Evolutionary conservation across 1,284 basidiomycete genomes (phyloP), one percentile per base, ranked within the genome.

Genomic region (Ustilago nuda): DNA sequence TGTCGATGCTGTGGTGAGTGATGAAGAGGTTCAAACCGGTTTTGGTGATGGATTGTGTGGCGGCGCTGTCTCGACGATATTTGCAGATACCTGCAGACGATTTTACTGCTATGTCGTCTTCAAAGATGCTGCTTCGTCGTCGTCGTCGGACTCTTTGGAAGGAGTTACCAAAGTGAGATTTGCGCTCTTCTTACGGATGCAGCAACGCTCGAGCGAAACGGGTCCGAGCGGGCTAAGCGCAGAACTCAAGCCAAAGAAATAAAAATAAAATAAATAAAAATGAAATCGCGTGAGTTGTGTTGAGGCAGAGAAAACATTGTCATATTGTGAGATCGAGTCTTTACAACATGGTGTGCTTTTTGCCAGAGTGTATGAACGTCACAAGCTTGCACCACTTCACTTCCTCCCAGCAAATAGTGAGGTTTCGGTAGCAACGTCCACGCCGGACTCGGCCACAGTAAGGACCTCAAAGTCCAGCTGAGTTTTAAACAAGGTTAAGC

Each of bases 201-300:
- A 50, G 54, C 33, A 56, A 45, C 55, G 35, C 46, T 41, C 32
- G 51, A 39, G 32, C 50, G 32, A 64, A 63, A 61, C 67, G 62
- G 68, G 68, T 70, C 68, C 62, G 62, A 65, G 68, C 68, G 68
- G 56, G 27, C 48, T 11, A 23, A 50, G 48, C 30, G 13, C 43
- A 45, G 43, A 45, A 15, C n/a, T 12, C 13, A 17, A 43, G 39
- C 39, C 13, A 15, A 19, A 19, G 43, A 19, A 45, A 19, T 19
- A 19, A 27, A 23, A 23, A 23, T 23, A 23, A 23, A 27, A 27
- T 27, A 27, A 27, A 3, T 3, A 45, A 45, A 45, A 19, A 45
- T 45, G 43, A 45, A 50, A 50, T 50, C 48, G 48, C 48, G 48
- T 50, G 48, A 30, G 43, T 19, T 19, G n/a, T 7, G 43, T 41